Evolutionary conservation across 805 yeast genomes (phyloP).

Genomic region (Tetrapisispora taiwanensis): DNA sequence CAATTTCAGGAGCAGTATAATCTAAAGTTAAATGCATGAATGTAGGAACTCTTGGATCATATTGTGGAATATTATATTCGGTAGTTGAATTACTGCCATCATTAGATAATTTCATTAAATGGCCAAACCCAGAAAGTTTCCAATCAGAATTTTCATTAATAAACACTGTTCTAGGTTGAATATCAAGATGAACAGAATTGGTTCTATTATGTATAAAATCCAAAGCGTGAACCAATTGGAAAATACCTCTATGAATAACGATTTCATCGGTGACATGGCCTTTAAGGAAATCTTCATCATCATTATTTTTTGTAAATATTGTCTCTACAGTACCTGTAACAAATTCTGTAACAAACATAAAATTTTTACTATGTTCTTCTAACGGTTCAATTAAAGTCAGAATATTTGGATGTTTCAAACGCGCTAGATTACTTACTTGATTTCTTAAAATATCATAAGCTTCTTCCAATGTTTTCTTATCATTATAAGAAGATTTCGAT

Average conservation of each 20-base stretch:
- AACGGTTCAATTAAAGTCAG: constrained; percentile 77
- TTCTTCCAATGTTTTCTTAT: constrained; percentile 39
- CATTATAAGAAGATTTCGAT: constrained; percentile 31
- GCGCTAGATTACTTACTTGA: constrained; percentile 65
- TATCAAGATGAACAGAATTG: constrained; percentile 61
- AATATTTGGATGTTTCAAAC: constrained; percentile 82
- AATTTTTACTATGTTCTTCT: constrained; percentile 71
- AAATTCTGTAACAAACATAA: constrained; percentile 78
- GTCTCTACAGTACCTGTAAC: constrained; percentile 48
- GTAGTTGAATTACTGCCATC: constrained; percentile 35
- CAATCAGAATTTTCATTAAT: constrained; percentile 84
- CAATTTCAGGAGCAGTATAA: constrained; percentile 77
- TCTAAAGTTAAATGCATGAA: constrained; percentile 63
- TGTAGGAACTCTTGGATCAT: constrained; percentile 64
- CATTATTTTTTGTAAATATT: constrained; percentile 26
- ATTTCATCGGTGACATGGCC: constrained; percentile 54
- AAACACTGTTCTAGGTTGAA: constrained; percentile 68
- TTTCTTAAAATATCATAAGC: constrained; percentile 58
- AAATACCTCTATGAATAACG: constrained; percentile 69
- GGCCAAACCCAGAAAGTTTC: constrained; percentile 75
- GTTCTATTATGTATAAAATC: constrained; percentile 76
- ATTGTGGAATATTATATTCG: constrained; percentile 58
- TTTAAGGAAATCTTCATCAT: constrained; percentile 23
- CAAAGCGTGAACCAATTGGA: constrained; percentile 68
- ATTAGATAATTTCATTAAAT: constrained; percentile 37